phyloP scores from a whole-genome alignment of 495 filamentous ascomycete species.

The Hypoxylon perforatum region DNA sequence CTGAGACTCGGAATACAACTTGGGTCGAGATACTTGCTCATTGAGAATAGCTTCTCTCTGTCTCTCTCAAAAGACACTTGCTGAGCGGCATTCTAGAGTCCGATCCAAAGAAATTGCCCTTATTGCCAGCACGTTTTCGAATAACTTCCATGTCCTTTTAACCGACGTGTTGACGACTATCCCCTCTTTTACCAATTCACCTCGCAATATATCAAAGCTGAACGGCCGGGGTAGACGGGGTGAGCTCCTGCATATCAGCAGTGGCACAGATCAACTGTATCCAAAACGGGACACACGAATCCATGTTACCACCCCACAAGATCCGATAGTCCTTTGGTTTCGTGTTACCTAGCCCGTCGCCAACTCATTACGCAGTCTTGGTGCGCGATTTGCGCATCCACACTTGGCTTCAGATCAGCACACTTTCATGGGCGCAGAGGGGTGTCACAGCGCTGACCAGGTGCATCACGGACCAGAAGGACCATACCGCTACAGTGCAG shows the following conservation, averaged over 20 bases:
- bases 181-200: not conserved
- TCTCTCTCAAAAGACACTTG: slow-evolving; percentile 11
- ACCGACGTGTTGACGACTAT: not conserved
- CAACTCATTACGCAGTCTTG: slow-evolving; percentile 38
- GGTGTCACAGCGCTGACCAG: slow-evolving; percentile 31
- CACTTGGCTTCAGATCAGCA: slow-evolving; percentile 33
- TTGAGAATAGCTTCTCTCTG: slow-evolving; percentile 4
- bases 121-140: slow-evolving; percentile 2
- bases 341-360: slow-evolving; percentile 39
- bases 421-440: slow-evolving; percentile 22
- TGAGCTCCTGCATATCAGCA: slow-evolving; percentile 24
- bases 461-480: slow-evolving; percentile 9
- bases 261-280: slow-evolving; percentile 11
- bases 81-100: slow-evolving; percentile 15
- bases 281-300: slow-evolving; percentile 19
- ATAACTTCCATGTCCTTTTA: slow-evolving; percentile 12
- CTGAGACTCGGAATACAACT: slow-evolving; percentile 21
- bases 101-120: slow-evolving; percentile 3
- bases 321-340: slow-evolving; percentile 29
- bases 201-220: slow-evolving; percentile 9
- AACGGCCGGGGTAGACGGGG: not conserved
- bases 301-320: slow-evolving; percentile 36
- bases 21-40: not conserved
- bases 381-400: slow-evolving; percentile 28
- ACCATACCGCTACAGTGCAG: slow-evolving; percentile 1